A percentile compares a stretch with the other conserved stretches of the same genome.
Conservation (phyloP, 2,329 filamentous ascomycete species). For the Epicoccum sorghinum region DNA sequence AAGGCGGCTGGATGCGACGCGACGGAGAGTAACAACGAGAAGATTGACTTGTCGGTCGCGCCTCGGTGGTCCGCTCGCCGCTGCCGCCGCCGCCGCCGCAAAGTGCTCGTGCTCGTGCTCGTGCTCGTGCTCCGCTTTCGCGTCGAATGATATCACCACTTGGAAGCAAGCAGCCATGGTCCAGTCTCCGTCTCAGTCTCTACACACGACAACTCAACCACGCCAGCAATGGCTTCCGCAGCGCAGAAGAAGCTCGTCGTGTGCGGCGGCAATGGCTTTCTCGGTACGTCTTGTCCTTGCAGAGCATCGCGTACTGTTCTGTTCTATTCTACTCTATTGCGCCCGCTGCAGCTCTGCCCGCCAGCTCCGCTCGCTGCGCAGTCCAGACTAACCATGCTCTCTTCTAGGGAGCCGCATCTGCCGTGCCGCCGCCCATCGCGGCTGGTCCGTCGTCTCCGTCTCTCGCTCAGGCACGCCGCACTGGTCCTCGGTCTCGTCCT, state of each 20-base stretch:
- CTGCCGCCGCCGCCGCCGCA: neutral
- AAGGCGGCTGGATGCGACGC: too few species aligned
- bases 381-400: neutral
- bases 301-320: too few species aligned
- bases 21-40: too few species aligned
- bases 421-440: constrained; percentile 81
- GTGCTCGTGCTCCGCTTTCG: neutral
- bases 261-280: constrained; percentile 90
- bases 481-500: constrained; percentile 82
- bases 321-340: too few species aligned
- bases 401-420: constrained; percentile 76
- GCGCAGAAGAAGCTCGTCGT: constrained; percentile 82
- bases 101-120: too few species aligned
- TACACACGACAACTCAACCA: constrained; percentile 7
- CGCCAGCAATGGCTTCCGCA: constrained; percentile 55
- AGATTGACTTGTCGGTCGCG: too few species aligned
- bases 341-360: too few species aligned
- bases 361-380: too few species aligned
- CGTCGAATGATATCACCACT: constrained; percentile 46
- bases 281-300: constrained; percentile 59
- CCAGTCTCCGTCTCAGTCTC: neutral
- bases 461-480: constrained; percentile 91
- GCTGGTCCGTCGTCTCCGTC: constrained; percentile 91
- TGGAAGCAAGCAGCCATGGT: constrained; percentile 6
- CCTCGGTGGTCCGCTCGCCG: neutral